Base-by-base conservation (phyloP, 2,329 filamentous ascomycete genomes). In the Aspergillus tubingensis region DNA sequence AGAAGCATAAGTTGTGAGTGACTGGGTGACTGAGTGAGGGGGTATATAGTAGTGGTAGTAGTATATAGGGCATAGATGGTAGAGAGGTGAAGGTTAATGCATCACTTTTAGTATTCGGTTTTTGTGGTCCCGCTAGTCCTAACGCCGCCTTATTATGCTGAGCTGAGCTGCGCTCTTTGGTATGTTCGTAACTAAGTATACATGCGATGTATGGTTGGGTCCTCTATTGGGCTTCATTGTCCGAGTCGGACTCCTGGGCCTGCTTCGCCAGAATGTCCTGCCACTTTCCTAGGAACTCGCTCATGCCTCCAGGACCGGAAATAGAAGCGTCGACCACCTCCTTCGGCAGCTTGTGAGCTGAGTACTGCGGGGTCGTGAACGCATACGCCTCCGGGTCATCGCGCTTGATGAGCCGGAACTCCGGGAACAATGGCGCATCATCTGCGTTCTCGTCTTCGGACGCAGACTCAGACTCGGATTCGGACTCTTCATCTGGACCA, bases 321-420 rank as follows among this genome's bases (percentile, higher is more conserved):
- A 82, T 77, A 30, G 83, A 85, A 2, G 86, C 86, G 70, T 88
- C 86, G 2, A 97, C 93, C 2, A 98, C 92, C 68, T 99, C 95
- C 74, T 89, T 92, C 0, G 95, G 95, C 68, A 99, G 79, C 77
- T 98, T 99, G 73, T 98, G 94, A 3, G 95, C 94, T 63, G 92
- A 96, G 76, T 96, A 98, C 70, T 94, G 91, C 1, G 92, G 86
- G 4, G 91, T 90, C 65, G 86, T 88, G 73, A 97, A 96, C 67
- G 90, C 90, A 73, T 92, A 95, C 1, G 93, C 93, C 62, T 94
- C 91, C 0, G 93, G 92, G 66, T 98, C 94, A 65, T 94, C 89
- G 73, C 88, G 88, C 67, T 89, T 86, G 50, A 99, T 86, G 8
- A 98, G 82, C 44, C 94, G 84, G 65, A 99, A 84, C 75, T 97